Base-by-base conservation (phyloP, 768 basidiomycete genomes). In the Leccinum pellstonianum region DNA sequence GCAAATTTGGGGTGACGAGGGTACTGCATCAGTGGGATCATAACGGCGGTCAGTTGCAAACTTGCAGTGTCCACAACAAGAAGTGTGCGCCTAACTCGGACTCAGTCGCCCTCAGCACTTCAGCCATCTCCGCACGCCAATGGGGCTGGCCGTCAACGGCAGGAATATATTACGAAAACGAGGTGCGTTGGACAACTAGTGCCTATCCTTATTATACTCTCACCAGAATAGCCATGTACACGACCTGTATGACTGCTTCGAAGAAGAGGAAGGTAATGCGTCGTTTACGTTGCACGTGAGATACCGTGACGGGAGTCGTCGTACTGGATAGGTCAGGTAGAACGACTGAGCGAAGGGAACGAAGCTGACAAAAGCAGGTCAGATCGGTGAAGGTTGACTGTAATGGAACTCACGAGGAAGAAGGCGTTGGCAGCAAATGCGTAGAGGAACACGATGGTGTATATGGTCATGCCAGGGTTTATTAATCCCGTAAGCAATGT, bases 191-290 rank as follows among this genome's bases (percentile, higher is more conserved):
- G 38, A 41, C 17, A 41, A n/a, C 10, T 19, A 10, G 47, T 21
- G 23, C 52, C 29, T 54, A 33, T 17, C n/a, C n/a, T 5, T 38
- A 4, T 62, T 64, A 73, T 58, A 87, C 85, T 48, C 91, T 78
- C 21, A 92, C 88, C 54, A 98, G 74, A 61, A 91, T 81, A 31
- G 84, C 82, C 95, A 97, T 98, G 70, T 92, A 95, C 17, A 91
- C 63, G 6, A 93, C 77, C 77, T 98, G 95, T 21, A 81, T 77
- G 41, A 90, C 83, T 3, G 94, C 94, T 61, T 95, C 86, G 19
- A 91, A 76, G 72, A 98, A 91, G 53, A 98, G 77, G 77, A 98
- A 97, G 37, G 90, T 86, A 60, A 97, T 91, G 50, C 95, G 79
- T 33, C 91, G 79, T n/a, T 88, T 83, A 15, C 95, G 83, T 63